Evolutionary conservation across 2,329 filamentous ascomycete genomes (phyloP), one percentile per base, ranked within the genome.

Genomic region (Xylaria sp.): DNA sequence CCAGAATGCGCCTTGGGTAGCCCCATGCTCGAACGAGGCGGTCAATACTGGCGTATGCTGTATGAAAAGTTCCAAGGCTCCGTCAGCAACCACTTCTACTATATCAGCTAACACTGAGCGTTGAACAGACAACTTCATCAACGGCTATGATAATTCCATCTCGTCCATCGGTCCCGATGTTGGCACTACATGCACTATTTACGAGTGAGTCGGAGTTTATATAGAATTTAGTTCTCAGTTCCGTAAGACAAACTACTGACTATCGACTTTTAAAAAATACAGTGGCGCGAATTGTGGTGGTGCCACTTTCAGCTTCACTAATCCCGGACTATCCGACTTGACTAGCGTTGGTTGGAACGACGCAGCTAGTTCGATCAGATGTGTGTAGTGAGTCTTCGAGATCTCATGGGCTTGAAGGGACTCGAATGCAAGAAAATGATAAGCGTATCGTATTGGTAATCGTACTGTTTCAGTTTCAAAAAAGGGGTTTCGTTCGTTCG

Each of bases 171-270:
- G 23, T 3, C 48, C 48, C 9, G 48, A 51, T 25, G 10, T 25
- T 25, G 48, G 48, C 48, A 51, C 48, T 23, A 51, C 48, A 9
- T 51, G 48, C 20, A 25, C 48, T 23, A 51, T 51, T 51, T 51
- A 23, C 48, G 48, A 51, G 48, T 51, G 28, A 25, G 48, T 51
- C 48, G 25, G 23, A 13, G 12, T 15, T 25, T 10, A 51, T 10
- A 8, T 13, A 12, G 39, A 5, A 41, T 18, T 18, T 20, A 13
- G 25, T 3, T 25, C 9, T 20, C 25, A 20, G 1, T 28, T 28
- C 10, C 25, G 3, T 4, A 20, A 25, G 20, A 25, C n/a, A 25
- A 51, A 28, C 28, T 1, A 25, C 48, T 25, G 2, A 51, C 7
- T 50, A 5, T 13, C 12, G 4, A 51, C 9, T 23, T 13, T 13